Percentiles rank a stretch among this genome's conserved stretches.
phyloP scores from a whole-genome alignment of 805 yeast genomes.

The Yamadazyma paraphyllophila region DNA sequence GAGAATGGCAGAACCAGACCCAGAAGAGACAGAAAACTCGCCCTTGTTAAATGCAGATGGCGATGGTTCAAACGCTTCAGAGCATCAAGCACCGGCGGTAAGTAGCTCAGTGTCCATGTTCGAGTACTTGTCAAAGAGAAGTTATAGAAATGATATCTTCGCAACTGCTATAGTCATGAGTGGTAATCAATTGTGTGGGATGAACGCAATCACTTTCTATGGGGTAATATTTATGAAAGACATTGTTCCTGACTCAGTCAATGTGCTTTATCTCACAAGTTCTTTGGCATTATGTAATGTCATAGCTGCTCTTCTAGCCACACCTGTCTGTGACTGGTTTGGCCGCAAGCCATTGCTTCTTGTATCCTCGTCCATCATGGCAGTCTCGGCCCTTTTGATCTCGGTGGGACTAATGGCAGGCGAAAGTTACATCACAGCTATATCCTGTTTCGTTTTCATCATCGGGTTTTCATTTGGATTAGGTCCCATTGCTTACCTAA shows the following conservation, averaged over 20 bases:
- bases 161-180: slow-evolving; percentile 38
- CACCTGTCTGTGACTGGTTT: slow-evolving; percentile 64
- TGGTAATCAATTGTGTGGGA: slow-evolving; percentile 58
- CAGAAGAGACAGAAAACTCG: slow-evolving; percentile 2
- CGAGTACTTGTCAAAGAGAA: slow-evolving; percentile 18
- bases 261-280: slow-evolving; percentile 54
- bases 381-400: slow-evolving; percentile 23
- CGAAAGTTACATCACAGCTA: slow-evolving; percentile 19
- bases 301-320: slow-evolving; percentile 62
- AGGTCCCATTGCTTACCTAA: slow-evolving; percentile 38
- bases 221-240: slow-evolving; percentile 77
- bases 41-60: no score
- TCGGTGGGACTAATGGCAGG: slow-evolving; percentile 23
- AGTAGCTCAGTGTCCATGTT: slow-evolving; percentile 12
- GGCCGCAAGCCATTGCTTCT: slow-evolving; percentile 61
- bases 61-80: no score
- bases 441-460: slow-evolving; percentile 31
- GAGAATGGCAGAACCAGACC: slow-evolving; percentile 16
- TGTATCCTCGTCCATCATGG: slow-evolving; percentile 22
- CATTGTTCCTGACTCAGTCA: slow-evolving; percentile 51
- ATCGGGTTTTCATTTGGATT: slow-evolving; percentile 35
- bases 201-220: slow-evolving; percentile 85
- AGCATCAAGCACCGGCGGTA: no score
- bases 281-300: slow-evolving; percentile 71
- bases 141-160: slow-evolving; percentile 23